Conservation (phyloP, 169 alveolate species). For the Theileria parva region DNA sequence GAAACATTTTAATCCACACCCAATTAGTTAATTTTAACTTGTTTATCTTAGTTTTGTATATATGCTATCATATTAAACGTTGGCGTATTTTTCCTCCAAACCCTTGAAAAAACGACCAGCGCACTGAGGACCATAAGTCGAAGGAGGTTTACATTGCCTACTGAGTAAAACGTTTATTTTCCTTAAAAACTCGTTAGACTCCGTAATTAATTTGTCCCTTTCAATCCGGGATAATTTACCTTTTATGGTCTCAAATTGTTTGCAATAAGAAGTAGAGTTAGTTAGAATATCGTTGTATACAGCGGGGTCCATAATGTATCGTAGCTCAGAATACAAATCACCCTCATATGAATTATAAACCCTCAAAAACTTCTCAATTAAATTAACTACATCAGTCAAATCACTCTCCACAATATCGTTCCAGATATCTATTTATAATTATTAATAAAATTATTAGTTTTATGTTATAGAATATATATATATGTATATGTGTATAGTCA, state of each 20-base stretch:
- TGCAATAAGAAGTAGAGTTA: not conserved
- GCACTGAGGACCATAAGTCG: not conserved
- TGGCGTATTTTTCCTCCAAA: not conserved
- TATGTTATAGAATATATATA: not conserved
- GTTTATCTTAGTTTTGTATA: not conserved
- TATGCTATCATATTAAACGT: not conserved
- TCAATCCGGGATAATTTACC: not conserved
- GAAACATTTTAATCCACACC: not conserved
- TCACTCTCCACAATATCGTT: not conserved
- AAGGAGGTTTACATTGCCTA: not conserved
- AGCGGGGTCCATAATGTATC: constrained; percentile 6
- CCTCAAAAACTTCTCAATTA: not conserved
- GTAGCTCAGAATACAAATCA: not conserved
- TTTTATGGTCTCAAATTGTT: not conserved
- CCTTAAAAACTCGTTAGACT: not conserved
- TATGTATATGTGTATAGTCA: not conserved
- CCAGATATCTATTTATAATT: constrained; percentile 1
- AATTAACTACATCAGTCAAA: not conserved
- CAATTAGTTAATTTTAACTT: not conserved
- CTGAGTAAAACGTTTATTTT: not conserved
- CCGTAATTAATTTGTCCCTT: not conserved
- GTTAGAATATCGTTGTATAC: not conserved
- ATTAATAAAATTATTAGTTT: not conserved
- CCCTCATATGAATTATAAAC: not conserved
- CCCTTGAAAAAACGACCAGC: not conserved